Conservation (phyloP, 768 basidiomycete genomes). For the Pleurotus sapidus region DNA sequence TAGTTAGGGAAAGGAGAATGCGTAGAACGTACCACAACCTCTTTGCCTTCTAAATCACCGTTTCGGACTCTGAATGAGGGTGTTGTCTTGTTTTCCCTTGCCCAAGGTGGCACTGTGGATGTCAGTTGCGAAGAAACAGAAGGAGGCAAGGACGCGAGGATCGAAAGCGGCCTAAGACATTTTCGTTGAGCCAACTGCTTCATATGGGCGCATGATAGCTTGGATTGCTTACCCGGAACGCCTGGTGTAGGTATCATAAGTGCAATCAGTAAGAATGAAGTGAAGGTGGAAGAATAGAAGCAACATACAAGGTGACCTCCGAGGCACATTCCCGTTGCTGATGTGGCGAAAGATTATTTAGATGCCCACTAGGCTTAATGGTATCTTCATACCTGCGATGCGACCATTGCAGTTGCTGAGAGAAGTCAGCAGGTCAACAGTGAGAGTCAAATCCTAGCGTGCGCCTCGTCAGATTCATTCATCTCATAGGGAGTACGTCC, state of each 20-base stretch:
- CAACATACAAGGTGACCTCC: conserved; percentile 76
- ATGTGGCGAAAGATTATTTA: neutral
- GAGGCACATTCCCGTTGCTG: conserved; percentile 89
- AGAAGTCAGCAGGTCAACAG: conserved; percentile 71
- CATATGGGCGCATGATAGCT: too few relatives aligned
- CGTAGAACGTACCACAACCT: conserved; percentile 64
- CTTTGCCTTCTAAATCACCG: conserved; percentile 77
- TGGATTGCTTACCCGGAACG: conserved; percentile 32
- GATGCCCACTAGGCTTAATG: neutral
- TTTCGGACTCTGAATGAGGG: conserved; percentile 67
- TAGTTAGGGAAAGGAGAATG: too few relatives aligned
- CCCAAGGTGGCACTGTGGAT: conserved; percentile 88
- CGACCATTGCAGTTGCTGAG: conserved; percentile 87
- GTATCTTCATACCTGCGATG: conserved; percentile 63
- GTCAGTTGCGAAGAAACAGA: conserved; percentile 96
- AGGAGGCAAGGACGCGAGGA: conserved; percentile 72
- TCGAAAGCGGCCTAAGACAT: conserved; percentile 79
- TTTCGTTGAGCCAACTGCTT: too few relatives aligned
- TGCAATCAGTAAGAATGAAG: neutral
- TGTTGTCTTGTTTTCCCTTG: conserved; percentile 80
- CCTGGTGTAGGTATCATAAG: conserved; percentile 22
- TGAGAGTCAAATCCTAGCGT: conserved; percentile 69
- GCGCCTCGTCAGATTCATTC: neutral
- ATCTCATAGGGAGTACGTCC: neutral
- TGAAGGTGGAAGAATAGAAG: neutral